phyloP scores from a whole-genome alignment of 2,329 filamentous ascomycete genomes.

The Pestalotiopsis fici region DNA sequence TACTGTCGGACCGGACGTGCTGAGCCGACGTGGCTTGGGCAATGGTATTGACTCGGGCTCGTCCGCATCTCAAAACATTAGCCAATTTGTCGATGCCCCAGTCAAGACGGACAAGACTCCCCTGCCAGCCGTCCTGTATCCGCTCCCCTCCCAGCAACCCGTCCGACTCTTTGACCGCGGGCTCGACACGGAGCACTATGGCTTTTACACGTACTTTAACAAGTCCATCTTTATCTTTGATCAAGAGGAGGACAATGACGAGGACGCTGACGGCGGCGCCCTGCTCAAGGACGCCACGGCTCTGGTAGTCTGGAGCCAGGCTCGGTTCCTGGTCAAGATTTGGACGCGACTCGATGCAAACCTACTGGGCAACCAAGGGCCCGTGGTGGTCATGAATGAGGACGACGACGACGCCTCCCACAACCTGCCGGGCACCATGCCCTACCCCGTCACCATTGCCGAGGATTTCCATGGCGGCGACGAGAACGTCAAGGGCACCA shows the following conservation, averaged over 20 bases:
- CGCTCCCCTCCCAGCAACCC: conserved; percentile 72
- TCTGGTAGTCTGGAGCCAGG: conserved; percentile 60
- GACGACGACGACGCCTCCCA: conserved; percentile 25
- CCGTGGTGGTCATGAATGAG: conserved; percentile 35
- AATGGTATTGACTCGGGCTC: conserved; percentile 25
- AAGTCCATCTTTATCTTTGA: conserved; percentile 76
- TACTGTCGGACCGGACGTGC: conserved; percentile 26
- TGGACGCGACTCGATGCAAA: conserved; percentile 52
- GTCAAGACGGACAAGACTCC: conserved; percentile 71
- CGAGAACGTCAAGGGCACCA: conserved; percentile 51
- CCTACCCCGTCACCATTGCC: conserved; percentile 63
- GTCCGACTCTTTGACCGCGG: conserved; percentile 85
- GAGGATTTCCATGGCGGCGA: conserved; percentile 65
- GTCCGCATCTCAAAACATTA: conserved; percentile 45
- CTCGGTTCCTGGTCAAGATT: conserved; percentile 64
- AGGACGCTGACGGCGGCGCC: conserved; percentile 57
- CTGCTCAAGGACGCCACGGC: conserved; percentile 53
- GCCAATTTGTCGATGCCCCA: conserved; percentile 63
- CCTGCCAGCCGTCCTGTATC: conserved; percentile 70
- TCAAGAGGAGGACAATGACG: conserved; percentile 12
- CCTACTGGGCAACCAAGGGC: conserved; percentile 36
- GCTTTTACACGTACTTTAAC: conserved; percentile 91
- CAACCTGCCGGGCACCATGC: conserved; percentile 58
- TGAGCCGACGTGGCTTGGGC: conserved; percentile 27
- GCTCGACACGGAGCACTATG: conserved; percentile 80